Evolutionary conservation across 495 filamentous ascomycete species (phyloP).

Genomic region (Tuber indicum): DNA sequence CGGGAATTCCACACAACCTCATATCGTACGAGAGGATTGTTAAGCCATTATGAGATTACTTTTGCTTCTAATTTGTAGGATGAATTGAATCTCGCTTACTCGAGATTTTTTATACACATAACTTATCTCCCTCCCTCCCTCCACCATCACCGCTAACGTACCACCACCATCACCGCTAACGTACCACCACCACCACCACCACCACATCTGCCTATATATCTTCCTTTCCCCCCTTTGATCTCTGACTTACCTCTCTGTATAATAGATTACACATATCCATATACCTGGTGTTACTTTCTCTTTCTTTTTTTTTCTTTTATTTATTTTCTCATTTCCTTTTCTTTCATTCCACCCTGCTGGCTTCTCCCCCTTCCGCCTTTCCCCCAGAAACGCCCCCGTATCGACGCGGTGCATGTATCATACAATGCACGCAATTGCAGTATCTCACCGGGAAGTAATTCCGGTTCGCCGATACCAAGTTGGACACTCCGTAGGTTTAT

Average conservation of each 20-base stretch:
- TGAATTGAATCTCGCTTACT: background rate
- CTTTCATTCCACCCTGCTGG: background rate
- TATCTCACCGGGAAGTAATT: background rate
- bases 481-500: constrained; percentile 1
- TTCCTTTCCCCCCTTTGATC: background rate
- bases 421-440: constrained; percentile 4
- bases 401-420: background rate
- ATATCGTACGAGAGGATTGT: background rate
- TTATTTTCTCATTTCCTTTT: background rate
- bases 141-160: no score
- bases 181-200: no score
- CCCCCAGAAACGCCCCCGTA: background rate
- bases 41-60: background rate
- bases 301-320: background rate
- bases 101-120: background rate
- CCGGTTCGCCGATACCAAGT: background rate
- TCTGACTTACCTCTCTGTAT: background rate
- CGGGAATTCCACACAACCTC: background rate
- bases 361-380: background rate
- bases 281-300: background rate
- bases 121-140: no score
- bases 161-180: no score
- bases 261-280: background rate
- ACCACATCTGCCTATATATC: no score
- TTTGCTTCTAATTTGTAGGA: background rate